A percentile compares a stretch with the other conserved stretches of the same genome.
Evolutionary conservation across 2,329 filamentous ascomycete genomes (phyloP).

Genomic region (Pseudogymnoascus sp.): DNA sequence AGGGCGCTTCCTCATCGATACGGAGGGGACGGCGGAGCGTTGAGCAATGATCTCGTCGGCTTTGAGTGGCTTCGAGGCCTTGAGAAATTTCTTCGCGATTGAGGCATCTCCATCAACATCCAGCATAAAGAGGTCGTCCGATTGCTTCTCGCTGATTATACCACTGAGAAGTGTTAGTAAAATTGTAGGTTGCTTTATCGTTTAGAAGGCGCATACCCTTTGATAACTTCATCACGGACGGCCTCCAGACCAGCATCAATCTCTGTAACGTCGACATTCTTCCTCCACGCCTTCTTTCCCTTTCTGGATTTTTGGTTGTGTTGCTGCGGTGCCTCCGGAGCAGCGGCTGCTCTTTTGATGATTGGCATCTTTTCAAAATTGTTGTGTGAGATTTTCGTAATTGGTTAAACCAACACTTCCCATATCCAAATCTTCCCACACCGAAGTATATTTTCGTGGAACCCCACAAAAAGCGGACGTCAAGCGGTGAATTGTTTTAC

Average conservation of each 20-base stretch:
- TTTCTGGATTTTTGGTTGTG: conserved; percentile 87
- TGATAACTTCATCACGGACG: conserved; percentile 81
- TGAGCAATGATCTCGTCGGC: conserved; percentile 84
- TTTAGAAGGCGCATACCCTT: conserved; percentile 52
- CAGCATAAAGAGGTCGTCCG: conserved; percentile 76
- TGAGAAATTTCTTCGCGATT: conserved; percentile 58
- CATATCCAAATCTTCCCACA: conserved; percentile 7
- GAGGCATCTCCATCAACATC: conserved; percentile 65
- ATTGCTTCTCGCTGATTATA: conserved; percentile 73
- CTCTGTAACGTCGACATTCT: conserved; percentile 90
- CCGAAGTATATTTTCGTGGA: conserved; percentile 4
- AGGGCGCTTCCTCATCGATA: conserved; percentile 70
- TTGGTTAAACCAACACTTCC: conserved; percentile 6
- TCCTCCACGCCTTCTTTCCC: conserved; percentile 97
- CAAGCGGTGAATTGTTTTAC: background rate
- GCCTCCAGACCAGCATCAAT: conserved; percentile 75
- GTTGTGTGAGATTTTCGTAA: conserved; percentile 6
- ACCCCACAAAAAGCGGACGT: conserved; percentile 6
- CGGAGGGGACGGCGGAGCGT: conserved; percentile 72
- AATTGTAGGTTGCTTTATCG: background rate
- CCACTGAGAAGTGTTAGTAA: conserved; percentile 48
- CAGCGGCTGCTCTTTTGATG: conserved; percentile 32
- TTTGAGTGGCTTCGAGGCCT: conserved; percentile 70
- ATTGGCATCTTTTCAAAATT: conserved; percentile 25
- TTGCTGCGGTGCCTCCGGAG: conserved; percentile 62